These are phyloP conservation scores for Arctium minus DNA, from an alignment of 129 eudicot genomes.

Conservation along the genomic window DNA sequence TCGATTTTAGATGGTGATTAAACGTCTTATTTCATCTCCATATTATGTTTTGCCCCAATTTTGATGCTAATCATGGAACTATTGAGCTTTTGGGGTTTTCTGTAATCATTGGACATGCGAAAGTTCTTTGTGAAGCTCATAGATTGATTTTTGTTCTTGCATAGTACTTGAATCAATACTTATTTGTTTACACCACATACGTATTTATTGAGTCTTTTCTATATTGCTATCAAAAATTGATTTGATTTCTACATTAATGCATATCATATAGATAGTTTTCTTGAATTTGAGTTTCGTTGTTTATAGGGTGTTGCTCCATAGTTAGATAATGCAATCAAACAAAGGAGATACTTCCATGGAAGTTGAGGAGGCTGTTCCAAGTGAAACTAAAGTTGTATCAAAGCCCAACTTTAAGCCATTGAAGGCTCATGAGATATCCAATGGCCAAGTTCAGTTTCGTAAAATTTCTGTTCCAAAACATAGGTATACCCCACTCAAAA, in stretches of 20 bases:
- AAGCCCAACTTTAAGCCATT: conserved; percentile 53
- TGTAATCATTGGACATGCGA: background rate
- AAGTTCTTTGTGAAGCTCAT: background rate
- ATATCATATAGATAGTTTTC: background rate
- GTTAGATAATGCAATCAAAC: conserved; percentile 29
- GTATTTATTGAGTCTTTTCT: too few relatives aligned
- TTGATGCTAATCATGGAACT: background rate
- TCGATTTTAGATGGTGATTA: background rate
- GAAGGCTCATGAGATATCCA: conserved; percentile 51
- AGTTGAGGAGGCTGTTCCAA: conserved; percentile 27
- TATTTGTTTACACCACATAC: background rate
- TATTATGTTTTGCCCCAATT: background rate
- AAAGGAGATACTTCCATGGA: conserved; percentile 46
- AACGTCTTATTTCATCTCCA: background rate
- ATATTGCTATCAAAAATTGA: background rate
- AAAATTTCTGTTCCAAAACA: conserved; percentile 63
- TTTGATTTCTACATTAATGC: background rate
- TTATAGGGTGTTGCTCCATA: background rate
- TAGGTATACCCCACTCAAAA: conserved; percentile 62
- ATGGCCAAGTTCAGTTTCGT: conserved; percentile 67
- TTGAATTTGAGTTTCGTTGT: background rate
- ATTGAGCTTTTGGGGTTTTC: background rate
- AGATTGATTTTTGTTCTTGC: too few relatives aligned
- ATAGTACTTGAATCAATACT: too few relatives aligned
- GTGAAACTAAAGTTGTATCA: conserved; percentile 24